Percentiles rank a stretch among this genome's conserved stretches.
These are phyloP conservation scores for Aurinia saxatilis DNA, from an alignment of 345 rosid species.

Conservation along the genomic window DNA sequence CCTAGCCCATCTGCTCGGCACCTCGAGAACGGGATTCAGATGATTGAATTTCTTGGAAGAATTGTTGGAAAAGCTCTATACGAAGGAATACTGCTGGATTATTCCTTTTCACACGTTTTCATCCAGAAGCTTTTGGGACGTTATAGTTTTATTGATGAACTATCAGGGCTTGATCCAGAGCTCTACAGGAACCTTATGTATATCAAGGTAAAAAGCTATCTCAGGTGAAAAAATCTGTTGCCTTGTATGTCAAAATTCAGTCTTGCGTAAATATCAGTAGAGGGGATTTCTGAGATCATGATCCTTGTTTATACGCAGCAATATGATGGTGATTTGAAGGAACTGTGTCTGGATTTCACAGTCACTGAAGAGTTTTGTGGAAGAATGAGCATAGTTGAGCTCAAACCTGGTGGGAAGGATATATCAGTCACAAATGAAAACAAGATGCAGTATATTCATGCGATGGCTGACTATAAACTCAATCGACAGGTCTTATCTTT, in stretches of 20 bases:
- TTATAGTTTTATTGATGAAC: slow-evolving; percentile 95
- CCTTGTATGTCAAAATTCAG: slow-evolving; percentile 3
- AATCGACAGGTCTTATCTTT: slow-evolving; percentile 68
- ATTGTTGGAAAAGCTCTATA: slow-evolving; percentile 97
- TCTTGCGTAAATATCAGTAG: neutral
- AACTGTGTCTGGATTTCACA: slow-evolving; percentile 85
- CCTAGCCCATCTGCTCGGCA: slow-evolving; percentile 82
- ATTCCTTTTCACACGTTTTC: slow-evolving; percentile 86
- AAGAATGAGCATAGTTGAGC: slow-evolving; percentile 59
- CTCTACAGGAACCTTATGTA: slow-evolving; percentile 85
- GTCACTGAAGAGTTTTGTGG: slow-evolving; percentile 87
- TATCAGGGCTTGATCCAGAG: slow-evolving; percentile 94
- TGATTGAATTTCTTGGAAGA: slow-evolving; percentile 97
- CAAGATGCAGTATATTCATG: slow-evolving; percentile 98
- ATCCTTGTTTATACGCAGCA: slow-evolving; percentile 41
- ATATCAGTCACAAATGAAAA: slow-evolving; percentile 70
- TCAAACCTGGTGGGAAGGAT: slow-evolving; percentile 86
- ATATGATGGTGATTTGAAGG: slow-evolving; percentile 83
- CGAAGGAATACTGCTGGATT: slow-evolving; percentile 92
- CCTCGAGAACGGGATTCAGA: slow-evolving; percentile 78
- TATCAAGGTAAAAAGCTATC: slow-evolving; percentile 68
- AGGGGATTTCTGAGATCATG: slow-evolving; percentile 13
- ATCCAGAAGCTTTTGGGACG: slow-evolving; percentile 91
- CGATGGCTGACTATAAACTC: slow-evolving; percentile 96
- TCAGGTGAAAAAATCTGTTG: slow-evolving; percentile 8